Evolutionary conservation across 148 eudicot genomes (phyloP).

Genomic region (Chenopodium formosanum): DNA sequence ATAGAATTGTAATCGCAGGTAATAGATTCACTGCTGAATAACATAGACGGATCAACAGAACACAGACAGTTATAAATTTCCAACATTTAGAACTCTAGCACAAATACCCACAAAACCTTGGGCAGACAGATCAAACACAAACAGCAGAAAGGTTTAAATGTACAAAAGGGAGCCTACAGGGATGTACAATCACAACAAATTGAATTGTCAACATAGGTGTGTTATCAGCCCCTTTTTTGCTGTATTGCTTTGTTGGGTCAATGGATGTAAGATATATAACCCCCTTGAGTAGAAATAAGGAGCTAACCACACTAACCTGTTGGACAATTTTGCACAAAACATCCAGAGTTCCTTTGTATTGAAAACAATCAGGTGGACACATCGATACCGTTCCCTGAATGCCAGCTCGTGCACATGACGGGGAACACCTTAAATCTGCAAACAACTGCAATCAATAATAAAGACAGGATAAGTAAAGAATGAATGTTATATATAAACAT

Average conservation of each 20-base stretch:
- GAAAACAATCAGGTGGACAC: slow-evolving; percentile 98
- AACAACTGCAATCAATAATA: slow-evolving; percentile 54
- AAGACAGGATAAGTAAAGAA: slow-evolving; percentile 20
- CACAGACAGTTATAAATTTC: not conserved
- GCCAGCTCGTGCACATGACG: slow-evolving; percentile 85
- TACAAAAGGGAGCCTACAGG: not conserved
- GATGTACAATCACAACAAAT: not conserved
- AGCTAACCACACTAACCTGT: slow-evolving; percentile 54
- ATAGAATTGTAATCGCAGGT: not conserved
- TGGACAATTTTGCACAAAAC: slow-evolving; percentile 78
- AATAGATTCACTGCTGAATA: not conserved
- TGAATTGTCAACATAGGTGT: not conserved
- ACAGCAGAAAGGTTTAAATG: not conserved
- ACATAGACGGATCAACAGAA: not conserved
- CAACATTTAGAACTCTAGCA: not conserved
- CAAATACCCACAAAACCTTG: not conserved
- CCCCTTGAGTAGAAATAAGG: not conserved
- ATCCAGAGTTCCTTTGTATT: slow-evolving; percentile 93
- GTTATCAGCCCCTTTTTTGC: not conserved
- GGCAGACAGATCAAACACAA: not conserved
- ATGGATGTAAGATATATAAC: not conserved
- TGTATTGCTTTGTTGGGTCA: not conserved
- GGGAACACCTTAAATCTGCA: slow-evolving; percentile 96
- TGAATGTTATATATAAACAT: not conserved
- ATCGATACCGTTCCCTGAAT: slow-evolving; percentile 90